phyloP scores from a whole-genome alignment of 2,329 filamentous ascomycete genomes.

The Talaromyces amestolkiae region DNA sequence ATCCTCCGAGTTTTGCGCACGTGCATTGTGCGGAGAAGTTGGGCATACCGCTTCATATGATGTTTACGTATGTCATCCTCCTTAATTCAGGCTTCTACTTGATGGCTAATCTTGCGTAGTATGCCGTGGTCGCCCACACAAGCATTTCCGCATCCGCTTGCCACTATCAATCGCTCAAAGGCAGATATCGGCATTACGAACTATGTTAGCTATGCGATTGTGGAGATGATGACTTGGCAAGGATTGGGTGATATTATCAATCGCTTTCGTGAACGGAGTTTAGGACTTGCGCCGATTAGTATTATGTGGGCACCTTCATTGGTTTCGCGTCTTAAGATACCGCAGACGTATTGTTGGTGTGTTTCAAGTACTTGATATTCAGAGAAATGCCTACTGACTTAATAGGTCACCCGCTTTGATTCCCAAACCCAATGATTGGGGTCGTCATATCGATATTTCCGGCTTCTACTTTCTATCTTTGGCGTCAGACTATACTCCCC shows the following conservation, averaged over 20 bases:
- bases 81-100: background rate
- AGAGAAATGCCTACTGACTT: conserved; percentile 23
- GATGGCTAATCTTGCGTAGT: conserved; percentile 37
- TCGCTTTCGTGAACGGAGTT: conserved; percentile 69
- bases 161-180: conserved; percentile 74
- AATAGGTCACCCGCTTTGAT: conserved; percentile 67
- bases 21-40: conserved; percentile 76
- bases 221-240: conserved; percentile 93
- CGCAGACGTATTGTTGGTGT: conserved; percentile 78
- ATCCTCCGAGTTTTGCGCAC: conserved; percentile 75
- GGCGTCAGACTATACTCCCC: conserved; percentile 64
- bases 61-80: conserved; percentile 70
- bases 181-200: conserved; percentile 76
- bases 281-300: conserved; percentile 75
- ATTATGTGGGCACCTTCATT: conserved; percentile 74
- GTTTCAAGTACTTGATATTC: background rate
- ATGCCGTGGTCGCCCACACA: conserved; percentile 91
- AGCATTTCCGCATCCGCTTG: conserved; percentile 80
- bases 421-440: conserved; percentile 77
- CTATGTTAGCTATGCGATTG: conserved; percentile 76
- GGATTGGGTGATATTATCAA: conserved; percentile 90
- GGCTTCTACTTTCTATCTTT: conserved; percentile 75
- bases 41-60: conserved; percentile 74
- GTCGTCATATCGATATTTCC: conserved; percentile 65
- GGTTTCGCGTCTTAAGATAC: conserved; percentile 63